Base-by-base conservation (phyloP, 805 yeast species). In the Ogataea dorogensis region DNA sequence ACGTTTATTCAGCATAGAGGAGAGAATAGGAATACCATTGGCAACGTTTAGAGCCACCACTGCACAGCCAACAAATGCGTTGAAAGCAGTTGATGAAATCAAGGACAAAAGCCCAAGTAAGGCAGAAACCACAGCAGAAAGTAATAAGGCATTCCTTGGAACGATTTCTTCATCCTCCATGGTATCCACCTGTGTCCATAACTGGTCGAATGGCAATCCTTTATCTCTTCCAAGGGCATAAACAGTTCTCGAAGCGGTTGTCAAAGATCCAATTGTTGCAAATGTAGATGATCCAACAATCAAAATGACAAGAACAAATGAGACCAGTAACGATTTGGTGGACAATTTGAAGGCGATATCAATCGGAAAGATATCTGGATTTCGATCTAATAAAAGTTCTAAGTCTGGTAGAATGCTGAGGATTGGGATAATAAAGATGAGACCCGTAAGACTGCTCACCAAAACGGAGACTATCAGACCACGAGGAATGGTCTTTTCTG, bases 151-250 rank as follows among this genome's bases (percentile, higher is more conserved):
- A 54, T 84, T 79, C 46, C 74, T 75, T 2, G 94, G 95, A 15
- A 84, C 78, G 19, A 68, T 71, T 28, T 75, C 75, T 36, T 72
- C 68, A 37, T 74, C 75, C 3, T 45, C 64, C 8, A 74, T 69
- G 5, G 66, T 56, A 47, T 80, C 81, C 26, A 86, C 85, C 48
- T 72, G 71, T 3, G 77, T 71, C 87, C 89, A 84, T 11, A 73
- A 49, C 9, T 72, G 66, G 37, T 76, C 72, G 48, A 67, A 74
- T 2, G 94, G 94, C 28, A 86, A 59, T 0, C 88, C 95, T 23
- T 80, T 85, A 56, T 86, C 95, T 63, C 95, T 73, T 34, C 91
- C 86, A 63, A 86, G 79, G 17, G 86, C 82, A 55, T 75, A 85
- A 0, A 87, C 84, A n/a, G 81, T 73, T 69, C 94, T 73, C 3